Evolutionary conservation across 305 asterid species (phyloP).

Genomic region (Fraxinus latifolia): DNA sequence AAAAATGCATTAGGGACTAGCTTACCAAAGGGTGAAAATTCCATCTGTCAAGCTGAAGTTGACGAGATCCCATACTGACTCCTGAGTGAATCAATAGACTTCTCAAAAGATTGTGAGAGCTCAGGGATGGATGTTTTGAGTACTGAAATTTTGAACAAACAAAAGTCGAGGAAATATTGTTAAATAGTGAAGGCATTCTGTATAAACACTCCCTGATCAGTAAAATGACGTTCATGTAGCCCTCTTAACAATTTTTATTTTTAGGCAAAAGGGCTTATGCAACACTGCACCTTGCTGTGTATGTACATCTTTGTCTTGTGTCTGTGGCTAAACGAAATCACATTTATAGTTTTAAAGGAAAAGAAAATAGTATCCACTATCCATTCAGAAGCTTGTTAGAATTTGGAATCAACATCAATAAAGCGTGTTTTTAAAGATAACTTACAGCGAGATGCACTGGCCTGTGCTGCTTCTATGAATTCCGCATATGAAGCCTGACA

Average conservation of each 20-base stretch:
- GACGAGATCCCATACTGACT: conserved; percentile 64
- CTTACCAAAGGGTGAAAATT: conserved; percentile 30
- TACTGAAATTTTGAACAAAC: conserved; percentile 42
- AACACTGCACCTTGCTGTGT: background rate
- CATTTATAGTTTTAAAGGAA: background rate
- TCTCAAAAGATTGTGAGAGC: conserved; percentile 61
- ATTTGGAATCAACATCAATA: background rate
- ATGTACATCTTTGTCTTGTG: background rate
- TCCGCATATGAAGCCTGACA: conserved; percentile 74
- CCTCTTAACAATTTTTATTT: background rate
- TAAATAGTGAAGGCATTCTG: conserved; percentile 8
- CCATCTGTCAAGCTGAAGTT: conserved; percentile 31
- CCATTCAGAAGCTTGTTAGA: background rate
- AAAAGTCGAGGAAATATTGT: background rate
- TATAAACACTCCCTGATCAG: background rate
- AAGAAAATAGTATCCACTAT: background rate
- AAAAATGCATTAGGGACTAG: conserved; percentile 16
- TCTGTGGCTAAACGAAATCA: background rate
- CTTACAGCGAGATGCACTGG: conserved; percentile 73
- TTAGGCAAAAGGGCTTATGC: background rate
- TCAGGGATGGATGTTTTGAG: conserved; percentile 63
- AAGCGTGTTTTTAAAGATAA: conserved; percentile 4
- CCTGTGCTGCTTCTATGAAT: conserved; percentile 65
- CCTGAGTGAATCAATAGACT: conserved; percentile 61
- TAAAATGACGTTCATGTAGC: background rate